Evolutionary conservation across 176 grass and related monocot species (phyloP).

Genomic region (Lolium multiflorum): DNA sequence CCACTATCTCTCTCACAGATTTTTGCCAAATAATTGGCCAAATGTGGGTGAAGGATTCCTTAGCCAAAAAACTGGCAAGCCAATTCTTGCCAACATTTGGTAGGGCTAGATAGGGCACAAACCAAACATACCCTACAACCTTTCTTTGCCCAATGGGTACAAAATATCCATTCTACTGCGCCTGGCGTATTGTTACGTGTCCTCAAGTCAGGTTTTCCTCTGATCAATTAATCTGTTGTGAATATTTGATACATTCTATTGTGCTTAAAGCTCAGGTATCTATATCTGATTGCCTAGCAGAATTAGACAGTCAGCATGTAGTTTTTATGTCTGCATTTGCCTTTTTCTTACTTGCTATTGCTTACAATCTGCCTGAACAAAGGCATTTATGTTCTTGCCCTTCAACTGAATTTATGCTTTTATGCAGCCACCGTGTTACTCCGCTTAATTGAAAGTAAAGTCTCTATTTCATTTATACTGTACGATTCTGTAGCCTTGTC

Average conservation of each 20-base stretch:
- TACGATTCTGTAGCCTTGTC: not conserved
- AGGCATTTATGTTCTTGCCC: not conserved
- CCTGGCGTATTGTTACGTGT: not conserved
- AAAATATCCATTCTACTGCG: too few species aligned
- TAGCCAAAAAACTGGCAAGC: too few species aligned
- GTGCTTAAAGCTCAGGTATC: constrained; percentile 1
- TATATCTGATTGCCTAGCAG: constrained; percentile 9
- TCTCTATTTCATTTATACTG: constrained; percentile 17
- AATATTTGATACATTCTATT: constrained; percentile 10
- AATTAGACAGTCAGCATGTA: not conserved
- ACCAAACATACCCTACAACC: too few species aligned
- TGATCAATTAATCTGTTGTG: not conserved
- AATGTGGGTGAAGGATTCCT: too few species aligned
- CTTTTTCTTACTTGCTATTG: not conserved
- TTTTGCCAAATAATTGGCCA: too few species aligned
- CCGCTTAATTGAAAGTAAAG: not conserved
- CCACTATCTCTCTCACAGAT: too few species aligned
- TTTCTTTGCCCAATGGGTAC: too few species aligned
- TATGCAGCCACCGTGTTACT: not conserved
- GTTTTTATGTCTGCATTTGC: constrained; percentile 24
- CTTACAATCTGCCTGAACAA: constrained; percentile 14
- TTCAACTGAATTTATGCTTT: constrained; percentile 12
- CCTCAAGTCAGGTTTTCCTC: not conserved
- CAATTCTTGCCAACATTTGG: too few species aligned
- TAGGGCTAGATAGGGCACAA: too few species aligned